These are phyloP conservation scores for Capsicum rhomboideum DNA, from an alignment of 257 asterid genomes.

Conservation along the genomic window DNA sequence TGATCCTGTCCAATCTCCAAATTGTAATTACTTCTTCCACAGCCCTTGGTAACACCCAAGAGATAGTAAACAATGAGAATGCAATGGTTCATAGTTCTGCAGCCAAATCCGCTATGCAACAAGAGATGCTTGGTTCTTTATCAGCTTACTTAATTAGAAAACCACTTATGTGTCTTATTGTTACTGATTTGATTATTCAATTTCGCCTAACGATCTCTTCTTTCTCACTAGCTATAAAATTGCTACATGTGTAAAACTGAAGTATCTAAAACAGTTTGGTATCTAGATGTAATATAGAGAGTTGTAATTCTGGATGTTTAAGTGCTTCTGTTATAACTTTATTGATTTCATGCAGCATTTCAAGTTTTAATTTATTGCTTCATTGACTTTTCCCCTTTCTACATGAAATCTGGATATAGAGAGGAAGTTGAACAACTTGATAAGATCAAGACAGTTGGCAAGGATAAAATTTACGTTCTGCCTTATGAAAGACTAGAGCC, in stretches of 20 bases:
- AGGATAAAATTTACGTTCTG: conserved; percentile 36
- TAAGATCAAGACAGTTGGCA: conserved; percentile 18
- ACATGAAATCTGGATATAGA: conserved; percentile 32
- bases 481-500: conserved; percentile 59
- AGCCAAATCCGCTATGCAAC: not conserved
- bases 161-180: not conserved
- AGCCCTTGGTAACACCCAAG: not conserved
- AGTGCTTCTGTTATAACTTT: not conserved
- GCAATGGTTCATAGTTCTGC: not conserved
- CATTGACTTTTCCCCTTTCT: not conserved
- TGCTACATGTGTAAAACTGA: not conserved
- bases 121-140: not conserved
- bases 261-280: not conserved
- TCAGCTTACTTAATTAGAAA: not conserved
- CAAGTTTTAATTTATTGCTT: not conserved
- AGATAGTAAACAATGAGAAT: not conserved
- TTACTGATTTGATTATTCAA: not conserved
- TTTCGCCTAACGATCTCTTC: not conserved
- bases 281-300: not conserved
- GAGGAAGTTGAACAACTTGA: conserved; percentile 37
- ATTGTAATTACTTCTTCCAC: not conserved
- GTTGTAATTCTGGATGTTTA: not conserved
- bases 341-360: not conserved
- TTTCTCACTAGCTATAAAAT: not conserved
- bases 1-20: not conserved